A percentile compares a stretch with the other conserved stretches of the same genome.
Evolutionary conservation across 768 basidiomycete genomes (phyloP).

Genomic region (Boletus vinaceobasis): DNA sequence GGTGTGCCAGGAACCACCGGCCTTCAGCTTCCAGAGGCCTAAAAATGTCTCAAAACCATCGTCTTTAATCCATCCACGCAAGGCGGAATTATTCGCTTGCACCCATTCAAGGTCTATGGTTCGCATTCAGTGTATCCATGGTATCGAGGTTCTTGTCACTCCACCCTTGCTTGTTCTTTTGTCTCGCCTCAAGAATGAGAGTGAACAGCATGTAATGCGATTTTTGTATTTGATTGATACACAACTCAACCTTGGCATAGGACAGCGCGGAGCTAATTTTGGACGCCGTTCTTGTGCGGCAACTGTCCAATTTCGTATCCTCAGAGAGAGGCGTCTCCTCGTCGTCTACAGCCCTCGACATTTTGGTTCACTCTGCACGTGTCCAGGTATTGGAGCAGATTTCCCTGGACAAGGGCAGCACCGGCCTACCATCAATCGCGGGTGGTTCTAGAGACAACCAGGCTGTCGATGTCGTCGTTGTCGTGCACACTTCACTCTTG

Average conservation of each 20-base stretch:
- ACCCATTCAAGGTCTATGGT: slow-evolving; percentile 11
- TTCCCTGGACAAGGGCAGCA: slow-evolving; percentile 4
- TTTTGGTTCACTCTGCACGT: slow-evolving; percentile 37
- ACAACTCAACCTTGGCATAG: slow-evolving; percentile 23
- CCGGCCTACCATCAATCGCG: background rate
- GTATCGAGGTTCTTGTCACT: slow-evolving; percentile 46
- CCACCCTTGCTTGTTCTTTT: slow-evolving; percentile 50
- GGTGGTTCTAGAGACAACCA: slow-evolving; percentile 1
- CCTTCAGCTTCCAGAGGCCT: slow-evolving; percentile 6
- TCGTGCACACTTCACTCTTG: slow-evolving; percentile 14
- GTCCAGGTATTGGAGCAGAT: slow-evolving; percentile 50
- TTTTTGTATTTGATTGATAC: background rate
- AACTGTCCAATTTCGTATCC: slow-evolving; percentile 35
- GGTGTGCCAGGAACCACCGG: slow-evolving; percentile 9
- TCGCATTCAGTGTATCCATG: slow-evolving; percentile 39
- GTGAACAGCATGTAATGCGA: slow-evolving; percentile 42
- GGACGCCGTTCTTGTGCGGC: slow-evolving; percentile 40
- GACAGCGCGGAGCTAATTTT: slow-evolving; percentile 38
- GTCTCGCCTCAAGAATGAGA: slow-evolving; percentile 45
- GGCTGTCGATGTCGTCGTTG: slow-evolving; percentile 17
- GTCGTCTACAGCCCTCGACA: slow-evolving; percentile 37
- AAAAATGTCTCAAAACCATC: background rate
- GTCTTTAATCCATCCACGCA: slow-evolving; percentile 4
- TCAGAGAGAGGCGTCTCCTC: slow-evolving; percentile 8
- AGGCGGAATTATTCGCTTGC: background rate